phyloP scores from a whole-genome alignment of 2,329 filamentous ascomycete genomes.

The Sordariomycetes sp. region DNA sequence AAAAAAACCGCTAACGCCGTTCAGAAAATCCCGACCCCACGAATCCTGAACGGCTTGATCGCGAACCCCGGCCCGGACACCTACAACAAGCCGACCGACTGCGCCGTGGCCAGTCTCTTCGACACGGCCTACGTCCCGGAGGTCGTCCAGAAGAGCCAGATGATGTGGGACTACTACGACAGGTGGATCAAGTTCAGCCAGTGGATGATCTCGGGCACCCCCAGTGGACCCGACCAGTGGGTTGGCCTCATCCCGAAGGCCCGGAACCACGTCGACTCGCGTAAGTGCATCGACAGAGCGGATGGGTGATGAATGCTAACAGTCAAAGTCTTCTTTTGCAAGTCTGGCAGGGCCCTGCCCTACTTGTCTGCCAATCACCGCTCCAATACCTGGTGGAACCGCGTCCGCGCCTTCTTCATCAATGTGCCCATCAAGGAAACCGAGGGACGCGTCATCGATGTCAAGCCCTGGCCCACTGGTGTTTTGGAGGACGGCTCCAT shows the following conservation, averaged over 20 bases:
- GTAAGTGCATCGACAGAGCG: slow-evolving; percentile 11
- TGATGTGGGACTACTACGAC: slow-evolving; percentile 36
- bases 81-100: slow-evolving; percentile 34
- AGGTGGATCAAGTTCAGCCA: slow-evolving; percentile 30
- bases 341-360: slow-evolving; percentile 28
- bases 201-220: slow-evolving; percentile 31
- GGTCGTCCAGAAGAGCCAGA: slow-evolving; percentile 25
- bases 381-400: slow-evolving; percentile 18
- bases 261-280: slow-evolving; percentile 22
- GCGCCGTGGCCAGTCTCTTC: slow-evolving; percentile 34
- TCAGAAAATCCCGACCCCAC: neutral
- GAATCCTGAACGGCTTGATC: neutral
- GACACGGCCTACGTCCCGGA: slow-evolving; percentile 41
- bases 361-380: slow-evolving; percentile 28
- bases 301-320: slow-evolving; percentile 1
- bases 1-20: neutral
- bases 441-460: slow-evolving; percentile 26
- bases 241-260: slow-evolving; percentile 29
- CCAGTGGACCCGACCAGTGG: slow-evolving; percentile 34
- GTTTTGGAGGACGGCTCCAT: slow-evolving; percentile 25
- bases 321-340: slow-evolving; percentile 28
- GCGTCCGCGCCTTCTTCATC: slow-evolving; percentile 23
- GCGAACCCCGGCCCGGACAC: neutral
- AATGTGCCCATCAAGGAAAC: slow-evolving; percentile 28
- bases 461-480: slow-evolving; percentile 28